Evolutionary conservation across 1,284 basidiomycete species (phyloP), one percentile per base, ranked within the genome.

Genomic region (Apiotrichum domesticum): DNA sequence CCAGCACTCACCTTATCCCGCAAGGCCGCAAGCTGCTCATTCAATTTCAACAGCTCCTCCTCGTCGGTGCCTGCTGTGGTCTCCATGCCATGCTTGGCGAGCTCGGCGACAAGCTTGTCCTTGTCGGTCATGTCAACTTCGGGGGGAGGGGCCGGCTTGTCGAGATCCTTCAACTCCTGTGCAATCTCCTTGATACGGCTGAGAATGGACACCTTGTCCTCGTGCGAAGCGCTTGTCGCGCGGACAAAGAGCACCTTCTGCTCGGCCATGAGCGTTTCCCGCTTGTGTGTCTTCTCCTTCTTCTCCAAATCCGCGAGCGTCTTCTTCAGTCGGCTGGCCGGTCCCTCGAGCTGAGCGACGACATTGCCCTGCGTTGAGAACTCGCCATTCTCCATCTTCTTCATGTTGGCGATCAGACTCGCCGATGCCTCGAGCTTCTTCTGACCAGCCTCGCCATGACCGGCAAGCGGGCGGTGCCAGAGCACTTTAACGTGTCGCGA

Each of bases 401-500:
- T 69, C 54, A 84, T 82, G 66, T 84, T 86, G 35, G 85, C 84
- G 7, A 93, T 80, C 11, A 88, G 64, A 8, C 84, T 79, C 9
- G 86, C 87, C 40, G 86, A 88, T 4, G 87, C 87, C 37, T 88
- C 89, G 49, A 94, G 78, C 76, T 86, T 83, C 63, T 85, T 81
- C 54, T 84, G 78, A 1, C 90, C 90, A 14, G 79, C 80, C 61
- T 83, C 84, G 13, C 90, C 90, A 66, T 91, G 87, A 0, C 90
- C 91, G 54, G 87, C 88, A 82, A 91, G 83, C 3, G 91, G 91
- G 64, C 86, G 81, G 78, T 94, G 91, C 91, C 91, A 94, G 66
- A 92, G 88, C 43, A 94, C 81, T 74, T 95, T 96, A 65, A 97
- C 92, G 71, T 97, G 97, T 43, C 94, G 84, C 66, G 93, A 94